Evolutionary conservation across 345 rosid genomes (phyloP), one percentile per base, ranked within the genome.

Genomic region (Leavenworthia alabamica): DNA sequence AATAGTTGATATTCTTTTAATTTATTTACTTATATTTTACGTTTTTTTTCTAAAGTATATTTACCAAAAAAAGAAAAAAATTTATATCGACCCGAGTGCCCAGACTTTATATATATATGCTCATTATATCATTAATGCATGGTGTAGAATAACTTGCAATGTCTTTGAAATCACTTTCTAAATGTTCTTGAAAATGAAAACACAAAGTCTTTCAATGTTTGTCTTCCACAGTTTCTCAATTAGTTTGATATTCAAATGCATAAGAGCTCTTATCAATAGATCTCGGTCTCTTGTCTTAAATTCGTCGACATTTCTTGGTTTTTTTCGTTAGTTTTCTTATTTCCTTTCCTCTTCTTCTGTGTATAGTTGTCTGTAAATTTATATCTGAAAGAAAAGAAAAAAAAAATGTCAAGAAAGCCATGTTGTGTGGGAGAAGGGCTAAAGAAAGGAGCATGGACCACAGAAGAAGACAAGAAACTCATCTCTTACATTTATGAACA

Each of bases 401-500:
- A 23, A 23, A 27, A 41, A 16, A 71, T 72, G 76, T 58, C 71
- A 19, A 57, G 72, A 45, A 72, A 72, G 37, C 72, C 76, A 50
- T 72, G 71, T 51, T 72, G 76, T 65, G 60, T 64, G 48, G 67
- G 71, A 59, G 72, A 72, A 59, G 76, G 72, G 10, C 35, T 72
- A 19, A 72, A 72, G 56, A 72, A 66, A 65, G 76, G 76, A 42
- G 71, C 76, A 35, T 72, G 76, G 76, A 72, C 67, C 37, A 2
- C 36, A 15, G 71, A 59, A 8, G 76, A 72, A 42, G 76, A 72
- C 56, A 72, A 72, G 71, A 66, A 58, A 43, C 76, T 72, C 23
- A 66, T 72, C 15, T 41, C 71, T 59, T 72, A 65, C 60, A 65
- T 72, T 44, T 16, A 65, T 23, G 62, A 64, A 13, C 52, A 72